Percentiles rank a stretch among this genome's conserved stretches.
Evolutionary conservation across 495 filamentous ascomycete species (phyloP).

Genomic region (Penicillium coprophilum): DNA sequence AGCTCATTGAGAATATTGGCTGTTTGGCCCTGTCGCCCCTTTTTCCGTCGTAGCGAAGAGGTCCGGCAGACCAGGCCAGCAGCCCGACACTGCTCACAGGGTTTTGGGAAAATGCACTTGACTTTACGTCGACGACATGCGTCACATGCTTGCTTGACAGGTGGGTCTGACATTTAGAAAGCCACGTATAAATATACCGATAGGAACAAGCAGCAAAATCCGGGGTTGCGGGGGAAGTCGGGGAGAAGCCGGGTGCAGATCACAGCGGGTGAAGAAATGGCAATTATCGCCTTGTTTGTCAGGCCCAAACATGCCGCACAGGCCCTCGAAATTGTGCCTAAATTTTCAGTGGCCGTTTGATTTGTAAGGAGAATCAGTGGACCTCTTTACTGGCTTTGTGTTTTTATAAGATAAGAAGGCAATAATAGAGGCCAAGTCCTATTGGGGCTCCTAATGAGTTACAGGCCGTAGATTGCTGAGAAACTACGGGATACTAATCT

Average conservation of each 20-base stretch:
- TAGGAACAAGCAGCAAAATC: background rate
- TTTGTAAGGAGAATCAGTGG: background rate
- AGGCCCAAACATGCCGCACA: background rate
- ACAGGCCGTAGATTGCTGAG: background rate
- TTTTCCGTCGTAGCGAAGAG: slow-evolving; percentile 82
- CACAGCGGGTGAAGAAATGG: slow-evolving; percentile 9
- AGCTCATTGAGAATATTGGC: slow-evolving; percentile 82
- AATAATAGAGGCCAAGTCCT: background rate
- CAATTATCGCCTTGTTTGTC: background rate
- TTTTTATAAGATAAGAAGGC: background rate
- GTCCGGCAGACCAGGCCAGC: slow-evolving; percentile 73
- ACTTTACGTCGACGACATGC: slow-evolving; percentile 83
- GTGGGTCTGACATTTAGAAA: slow-evolving; percentile 4
- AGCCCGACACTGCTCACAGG: slow-evolving; percentile 69
- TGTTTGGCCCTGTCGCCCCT: slow-evolving; percentile 78
- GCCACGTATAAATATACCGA: background rate
- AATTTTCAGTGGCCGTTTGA: background rate
- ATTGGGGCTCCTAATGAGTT: background rate
- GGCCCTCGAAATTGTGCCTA: background rate
- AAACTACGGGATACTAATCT: background rate
- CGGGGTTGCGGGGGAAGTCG: slow-evolving; percentile 16
- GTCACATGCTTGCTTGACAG: slow-evolving; percentile 69
- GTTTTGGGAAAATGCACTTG: slow-evolving; percentile 52
- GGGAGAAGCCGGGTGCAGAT: slow-evolving; percentile 13
- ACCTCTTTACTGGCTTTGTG: background rate